A percentile compares a stretch with the other conserved stretches of the same genome.
These are phyloP conservation scores for Penicillium canescens DNA, from an alignment of 495 filamentous ascomycete genomes.

Conservation along the genomic window DNA sequence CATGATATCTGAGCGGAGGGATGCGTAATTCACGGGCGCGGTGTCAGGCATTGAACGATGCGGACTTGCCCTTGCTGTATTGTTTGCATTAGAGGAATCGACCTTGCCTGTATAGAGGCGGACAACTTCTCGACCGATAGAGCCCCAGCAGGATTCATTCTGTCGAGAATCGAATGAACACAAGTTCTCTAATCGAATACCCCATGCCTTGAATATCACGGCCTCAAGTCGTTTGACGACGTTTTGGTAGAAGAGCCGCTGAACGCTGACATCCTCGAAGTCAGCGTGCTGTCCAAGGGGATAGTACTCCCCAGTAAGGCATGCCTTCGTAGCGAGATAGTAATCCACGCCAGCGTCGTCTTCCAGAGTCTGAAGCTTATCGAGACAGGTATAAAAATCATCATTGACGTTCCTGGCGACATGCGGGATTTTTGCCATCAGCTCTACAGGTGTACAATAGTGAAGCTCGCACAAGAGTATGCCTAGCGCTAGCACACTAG, in stretches of 20 bases:
- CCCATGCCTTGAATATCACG: constrained; percentile 33
- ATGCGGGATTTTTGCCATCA: constrained; percentile 20
- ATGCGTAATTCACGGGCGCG: constrained; percentile 5
- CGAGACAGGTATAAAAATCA: constrained; percentile 32
- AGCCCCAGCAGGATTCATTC: constrained; percentile 29
- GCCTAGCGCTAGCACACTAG: constrained; percentile 32
- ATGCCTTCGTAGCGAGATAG: constrained; percentile 36
- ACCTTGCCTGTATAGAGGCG: constrained; percentile 18
- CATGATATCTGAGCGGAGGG: constrained; percentile 9
- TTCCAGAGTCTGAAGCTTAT: constrained; percentile 28
- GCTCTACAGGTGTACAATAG: constrained; percentile 33
- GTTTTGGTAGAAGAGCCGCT: constrained; percentile 36
- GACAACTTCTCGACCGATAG: constrained; percentile 27
- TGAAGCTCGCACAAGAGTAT: constrained; percentile 38
- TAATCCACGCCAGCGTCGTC: constrained; percentile 32
- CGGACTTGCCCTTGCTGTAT: background rate
- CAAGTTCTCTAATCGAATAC: constrained; percentile 32
- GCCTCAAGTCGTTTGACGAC: constrained; percentile 35
- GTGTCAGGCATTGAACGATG: constrained; percentile 11
- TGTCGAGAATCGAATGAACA: constrained; percentile 26
- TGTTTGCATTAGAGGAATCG: constrained; percentile 10
- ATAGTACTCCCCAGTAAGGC: constrained; percentile 29
- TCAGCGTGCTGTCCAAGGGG: constrained; percentile 24
- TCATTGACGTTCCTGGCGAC: constrained; percentile 24
- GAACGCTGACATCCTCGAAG: constrained; percentile 30